phyloP scores from a whole-genome alignment of 2,329 filamentous ascomycete species.

The Bimuria novae-zelandiae region DNA sequence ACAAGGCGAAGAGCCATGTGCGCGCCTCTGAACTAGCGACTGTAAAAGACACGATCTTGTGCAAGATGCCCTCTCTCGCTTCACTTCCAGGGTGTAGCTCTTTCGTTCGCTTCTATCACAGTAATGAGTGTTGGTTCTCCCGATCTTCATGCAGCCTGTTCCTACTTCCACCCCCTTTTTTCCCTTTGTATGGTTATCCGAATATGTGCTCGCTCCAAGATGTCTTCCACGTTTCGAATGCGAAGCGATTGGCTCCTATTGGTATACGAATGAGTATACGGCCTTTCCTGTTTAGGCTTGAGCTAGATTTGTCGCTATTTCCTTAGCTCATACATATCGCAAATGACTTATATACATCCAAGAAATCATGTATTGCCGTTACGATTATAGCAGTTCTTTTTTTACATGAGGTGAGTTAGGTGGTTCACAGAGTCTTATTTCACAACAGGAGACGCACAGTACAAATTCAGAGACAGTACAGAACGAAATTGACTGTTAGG shows the following conservation, averaged over 20 bases:
- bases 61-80: background rate
- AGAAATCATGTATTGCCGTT: no score
- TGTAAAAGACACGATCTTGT: background rate
- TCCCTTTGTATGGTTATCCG: background rate
- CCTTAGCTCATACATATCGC: background rate
- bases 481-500: no score
- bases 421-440: no score
- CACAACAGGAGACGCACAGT: no score
- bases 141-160: background rate
- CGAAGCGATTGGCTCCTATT: background rate
- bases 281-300: background rate
- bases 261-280: background rate
- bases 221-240: background rate
- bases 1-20: constrained; percentile 4
- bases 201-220: background rate
- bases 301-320: background rate
- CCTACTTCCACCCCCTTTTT: background rate
- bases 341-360: background rate
- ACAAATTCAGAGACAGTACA: no score
- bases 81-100: background rate
- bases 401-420: no score
- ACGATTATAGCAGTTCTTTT: no score
- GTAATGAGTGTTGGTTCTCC: background rate
- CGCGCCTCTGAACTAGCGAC: background rate
- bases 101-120: background rate